A percentile compares a stretch with the other conserved stretches of the same genome.
phyloP scores from a whole-genome alignment of 148 eudicot genomes.

The Rheum nobile region DNA sequence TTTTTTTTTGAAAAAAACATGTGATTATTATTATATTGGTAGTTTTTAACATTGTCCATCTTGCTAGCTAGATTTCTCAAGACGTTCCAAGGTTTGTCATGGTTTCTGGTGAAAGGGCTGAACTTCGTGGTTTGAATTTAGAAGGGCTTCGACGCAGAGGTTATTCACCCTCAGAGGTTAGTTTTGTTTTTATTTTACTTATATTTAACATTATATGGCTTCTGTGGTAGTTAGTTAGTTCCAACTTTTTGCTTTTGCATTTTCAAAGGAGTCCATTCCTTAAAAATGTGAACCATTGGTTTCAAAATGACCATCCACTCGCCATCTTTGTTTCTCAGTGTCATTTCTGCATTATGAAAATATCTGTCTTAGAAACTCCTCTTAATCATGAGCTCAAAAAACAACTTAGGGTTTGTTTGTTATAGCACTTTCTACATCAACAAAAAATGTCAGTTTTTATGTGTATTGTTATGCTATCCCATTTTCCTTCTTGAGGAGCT shows the following conservation, averaged over 20 bases:
- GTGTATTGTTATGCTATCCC: no score
- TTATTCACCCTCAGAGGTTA: conserved; percentile 66
- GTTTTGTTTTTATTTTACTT: neutral
- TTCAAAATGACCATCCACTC: neutral
- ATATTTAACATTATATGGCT: neutral
- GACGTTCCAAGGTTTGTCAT: conserved; percentile 84
- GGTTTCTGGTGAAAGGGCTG: conserved; percentile 96
- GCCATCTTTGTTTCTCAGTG: neutral
- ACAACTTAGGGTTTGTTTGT: no score
- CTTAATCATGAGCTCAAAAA: neutral
- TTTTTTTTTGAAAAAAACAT: neutral
- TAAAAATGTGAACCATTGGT: neutral
- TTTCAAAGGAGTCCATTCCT: neutral
- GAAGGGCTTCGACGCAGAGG: conserved; percentile 85
- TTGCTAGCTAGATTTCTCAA: conserved; percentile 58
- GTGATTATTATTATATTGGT: neutral
- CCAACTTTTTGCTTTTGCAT: neutral
- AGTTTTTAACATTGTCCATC: neutral
- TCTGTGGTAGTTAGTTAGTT: neutral
- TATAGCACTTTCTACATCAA: neutral
- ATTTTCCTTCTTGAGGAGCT: no score
- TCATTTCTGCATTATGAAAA: neutral
- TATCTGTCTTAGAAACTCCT: neutral
- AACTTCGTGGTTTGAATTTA: conserved; percentile 78
- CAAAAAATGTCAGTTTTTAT: no score